Base-by-base conservation (phyloP, 2,329 filamentous ascomycete species). In the Bipolaris victoriae region DNA sequence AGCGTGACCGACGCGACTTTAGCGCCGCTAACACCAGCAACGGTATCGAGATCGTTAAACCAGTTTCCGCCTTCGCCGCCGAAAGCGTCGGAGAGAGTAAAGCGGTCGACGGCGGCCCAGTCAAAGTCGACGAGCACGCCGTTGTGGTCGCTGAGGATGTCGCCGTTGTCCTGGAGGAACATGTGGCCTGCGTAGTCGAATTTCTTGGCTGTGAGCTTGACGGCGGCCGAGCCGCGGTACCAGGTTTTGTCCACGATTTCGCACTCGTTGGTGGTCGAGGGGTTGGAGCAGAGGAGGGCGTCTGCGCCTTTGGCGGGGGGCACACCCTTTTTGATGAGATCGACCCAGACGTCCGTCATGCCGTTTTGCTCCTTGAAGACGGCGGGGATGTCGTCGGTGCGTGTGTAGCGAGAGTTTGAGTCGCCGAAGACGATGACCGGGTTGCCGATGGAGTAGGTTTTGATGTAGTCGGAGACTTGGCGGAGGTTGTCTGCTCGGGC, bases 181-280 rank as follows among this genome's bases (percentile, higher is more conserved):
- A 78, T 79, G 43, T 67, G 65, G 43, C 83, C 80, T 11, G 81
- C 83, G 70, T 90, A 90, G 65, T 76, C 77, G 69, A 84, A 88
- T 20, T 69, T 70, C 0, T 77, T 82, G 0, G 84, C 83, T 0
- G 68, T 62, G 2, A 88, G 77, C 29, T 66, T 69, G 4, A 86
- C 62, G 3, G 81, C 63, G n/a, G 79, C 65, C 16, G 79, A 80
- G 31, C 80, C 79, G 36, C 86, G 82, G 76, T 85, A 88, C 64
- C 88, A 83, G 45, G 88, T 77, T 75, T 90, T 90, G 75, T 90
- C 88, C 36, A 90, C 86, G 3, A 83, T 85, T 76, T 90, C 88
- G 73, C 88, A 90, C 4, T 73, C 70, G 3, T 61, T 71, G 66
- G 80, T 80, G 45, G 74, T 80, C 0, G 78, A 77, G 29, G 87